These are phyloP conservation scores for Picochlorum costavermella DNA, from an alignment of 139 green algal species.

Conservation along the genomic window DNA sequence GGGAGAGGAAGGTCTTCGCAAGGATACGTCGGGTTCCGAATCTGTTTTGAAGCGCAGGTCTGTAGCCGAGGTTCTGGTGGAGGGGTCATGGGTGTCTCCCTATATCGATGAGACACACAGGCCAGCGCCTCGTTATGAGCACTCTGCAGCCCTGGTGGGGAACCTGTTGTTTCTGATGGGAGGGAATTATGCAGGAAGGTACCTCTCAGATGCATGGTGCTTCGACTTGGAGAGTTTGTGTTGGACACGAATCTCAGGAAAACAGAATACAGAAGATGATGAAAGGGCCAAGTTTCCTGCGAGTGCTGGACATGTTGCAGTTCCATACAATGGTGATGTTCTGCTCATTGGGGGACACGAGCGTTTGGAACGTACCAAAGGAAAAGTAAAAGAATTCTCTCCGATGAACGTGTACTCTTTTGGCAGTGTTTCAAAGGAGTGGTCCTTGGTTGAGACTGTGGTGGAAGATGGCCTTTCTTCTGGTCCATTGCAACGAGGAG, in stretches of 20 bases:
- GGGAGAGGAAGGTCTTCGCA: neutral
- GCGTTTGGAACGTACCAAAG: constrained; percentile 41
- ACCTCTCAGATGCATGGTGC: constrained; percentile 75
- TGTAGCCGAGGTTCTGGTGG: constrained; percentile 34
- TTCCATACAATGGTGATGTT: constrained; percentile 45
- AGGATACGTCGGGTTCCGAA: neutral
- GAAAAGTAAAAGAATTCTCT: constrained; percentile 45
- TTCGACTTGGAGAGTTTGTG: constrained; percentile 63
- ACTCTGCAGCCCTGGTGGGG: constrained; percentile 58
- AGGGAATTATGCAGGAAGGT: constrained; percentile 82
- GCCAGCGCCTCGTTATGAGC: constrained; percentile 70
- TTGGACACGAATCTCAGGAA: constrained; percentile 42
- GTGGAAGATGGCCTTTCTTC: constrained; percentile 14
- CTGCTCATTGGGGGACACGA: constrained; percentile 74
- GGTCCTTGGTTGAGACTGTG: constrained; percentile 23
- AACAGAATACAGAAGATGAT: neutral
- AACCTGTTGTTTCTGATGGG: constrained; percentile 67
- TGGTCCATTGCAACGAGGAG: constrained; percentile 50
- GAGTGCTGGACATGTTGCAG: constrained; percentile 45
- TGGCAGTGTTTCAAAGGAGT: constrained; percentile 44
- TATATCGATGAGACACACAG: constrained; percentile 22
- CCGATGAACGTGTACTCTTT: constrained; percentile 55
- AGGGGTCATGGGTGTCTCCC: constrained; percentile 32
- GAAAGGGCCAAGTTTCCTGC: constrained; percentile 31
- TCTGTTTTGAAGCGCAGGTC: constrained; percentile 10